These are phyloP conservation scores for Candida tallmaniae DNA, from an alignment of 805 yeast species.

Conservation along the genomic window DNA sequence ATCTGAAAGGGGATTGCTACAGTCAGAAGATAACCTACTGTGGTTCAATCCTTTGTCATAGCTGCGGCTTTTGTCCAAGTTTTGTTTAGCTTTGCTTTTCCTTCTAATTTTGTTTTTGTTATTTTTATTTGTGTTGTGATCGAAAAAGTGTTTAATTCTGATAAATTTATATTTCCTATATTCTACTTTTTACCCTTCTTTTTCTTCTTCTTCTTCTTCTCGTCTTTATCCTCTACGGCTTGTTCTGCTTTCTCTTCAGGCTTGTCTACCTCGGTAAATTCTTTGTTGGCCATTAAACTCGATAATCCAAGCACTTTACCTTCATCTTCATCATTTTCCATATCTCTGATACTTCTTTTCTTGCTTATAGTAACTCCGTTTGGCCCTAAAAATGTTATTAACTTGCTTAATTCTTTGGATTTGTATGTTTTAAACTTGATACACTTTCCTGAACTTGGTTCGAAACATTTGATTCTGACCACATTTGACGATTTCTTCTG, in stretches of 20 bases:
- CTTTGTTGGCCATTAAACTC: conserved; percentile 37
- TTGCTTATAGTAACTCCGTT: conserved; percentile 42
- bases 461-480: conserved; percentile 57
- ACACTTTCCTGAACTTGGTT: conserved; percentile 59
- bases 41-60: no score
- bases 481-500: conserved; percentile 24
- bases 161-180: no score
- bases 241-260: conserved; percentile 7
- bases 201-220: conserved; percentile 24
- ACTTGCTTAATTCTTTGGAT: conserved; percentile 67
- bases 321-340: neutral
- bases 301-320: conserved; percentile 29
- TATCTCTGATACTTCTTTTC: conserved; percentile 7
- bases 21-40: no score
- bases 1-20: no score
- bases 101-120: no score
- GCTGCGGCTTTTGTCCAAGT: no score
- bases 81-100: no score
- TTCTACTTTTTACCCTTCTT: conserved; percentile 28
- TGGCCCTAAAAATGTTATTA: conserved; percentile 73
- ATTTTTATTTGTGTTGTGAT: no score
- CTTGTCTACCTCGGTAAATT: conserved; percentile 17
- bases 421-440: conserved; percentile 56
- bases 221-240: neutral
- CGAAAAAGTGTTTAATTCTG: no score